Base-by-base conservation (phyloP, 2,329 filamentous ascomycete species). In the Chrysoporthe cubensis region DNA sequence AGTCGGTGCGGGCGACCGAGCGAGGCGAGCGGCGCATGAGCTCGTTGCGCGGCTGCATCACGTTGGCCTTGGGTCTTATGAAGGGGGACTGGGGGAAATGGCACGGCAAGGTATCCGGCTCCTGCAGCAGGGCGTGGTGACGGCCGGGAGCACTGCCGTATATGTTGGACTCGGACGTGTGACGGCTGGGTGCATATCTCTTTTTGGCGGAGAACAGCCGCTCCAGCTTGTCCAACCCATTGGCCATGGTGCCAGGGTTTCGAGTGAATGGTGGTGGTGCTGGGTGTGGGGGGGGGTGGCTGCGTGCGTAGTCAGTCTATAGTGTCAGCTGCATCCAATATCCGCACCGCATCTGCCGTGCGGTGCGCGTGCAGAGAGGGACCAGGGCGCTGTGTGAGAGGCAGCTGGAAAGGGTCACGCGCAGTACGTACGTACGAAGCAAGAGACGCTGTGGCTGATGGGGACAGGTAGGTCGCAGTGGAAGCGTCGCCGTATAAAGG, bases 21-120 rank as follows among this genome's bases (percentile, higher is more conserved):
- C 58, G 59, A 18, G 65, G 54, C 16, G 65, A 58, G 8, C 62
- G 42, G 46, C 65, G 26, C 61, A 69, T 18, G 71, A 59, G 7
- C 73, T 85, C 85, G 60, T 87, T 83, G 60, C 87, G 81, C n/a
- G 87, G 85, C 59, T 82, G 77, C 87, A 89, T 88, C 34, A 84
- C 81, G 65, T 79, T 80, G 18, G 82, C 80, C 48, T 80, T 87
- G 37, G 87, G 87, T 58, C 84, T 80, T 70, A 89, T 85, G 71
- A 86, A 89, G 0, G 84, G 85, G 7, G 84, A 81, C 26, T 80
- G 80, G 4, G 84, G 84, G 70, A 86, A 78, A 62, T 75, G 74
- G 65, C 48, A 59, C 40, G 62, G 52, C 40, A 59, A 59, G 42
- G 42, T 71, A 71, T 18, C 69, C 62, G 40, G 67, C 67, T 65